phyloP scores from a whole-genome alignment of 2,329 filamentous ascomycete species.

The Pyricularia sp. region DNA sequence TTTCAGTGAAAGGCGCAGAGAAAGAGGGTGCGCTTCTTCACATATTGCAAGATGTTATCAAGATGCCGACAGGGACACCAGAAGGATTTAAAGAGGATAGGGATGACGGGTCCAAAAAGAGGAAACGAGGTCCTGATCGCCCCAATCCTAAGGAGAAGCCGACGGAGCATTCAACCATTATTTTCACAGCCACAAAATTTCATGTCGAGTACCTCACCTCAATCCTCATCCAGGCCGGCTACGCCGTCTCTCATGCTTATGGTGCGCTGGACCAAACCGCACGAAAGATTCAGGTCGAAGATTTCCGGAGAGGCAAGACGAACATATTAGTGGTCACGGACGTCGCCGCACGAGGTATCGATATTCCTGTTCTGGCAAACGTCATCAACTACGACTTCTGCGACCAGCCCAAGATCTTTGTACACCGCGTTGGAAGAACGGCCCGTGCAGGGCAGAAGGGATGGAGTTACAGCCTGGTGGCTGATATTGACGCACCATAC shows the following conservation, averaged over 20 bases:
- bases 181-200: constrained; percentile 93
- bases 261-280: constrained; percentile 91
- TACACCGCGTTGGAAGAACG: constrained; percentile 92
- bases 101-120: constrained; percentile 52
- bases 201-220: constrained; percentile 88
- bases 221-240: constrained; percentile 73
- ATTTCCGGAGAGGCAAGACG: constrained; percentile 74
- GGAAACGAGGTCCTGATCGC: constrained; percentile 53
- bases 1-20: constrained; percentile 82
- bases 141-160: constrained; percentile 57
- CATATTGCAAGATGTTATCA: constrained; percentile 83
- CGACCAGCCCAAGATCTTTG: constrained; percentile 90
- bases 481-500: constrained; percentile 83
- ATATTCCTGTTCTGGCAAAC: constrained; percentile 92
- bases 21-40: constrained; percentile 90
- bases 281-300: constrained; percentile 82
- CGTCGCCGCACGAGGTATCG: constrained; percentile 91
- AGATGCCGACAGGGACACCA: constrained; percentile 66
- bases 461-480: constrained; percentile 90
- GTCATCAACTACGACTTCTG: constrained; percentile 99
- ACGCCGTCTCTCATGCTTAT: constrained; percentile 88
- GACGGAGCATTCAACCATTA: constrained; percentile 84
- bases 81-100: constrained; percentile 38
- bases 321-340: constrained; percentile 95
- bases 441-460: constrained; percentile 86